Percentiles rank a stretch among this genome's conserved stretches.
Evolutionary conservation across 306 rosid genomes (phyloP).

Genomic region (Begonia loranthoides): DNA sequence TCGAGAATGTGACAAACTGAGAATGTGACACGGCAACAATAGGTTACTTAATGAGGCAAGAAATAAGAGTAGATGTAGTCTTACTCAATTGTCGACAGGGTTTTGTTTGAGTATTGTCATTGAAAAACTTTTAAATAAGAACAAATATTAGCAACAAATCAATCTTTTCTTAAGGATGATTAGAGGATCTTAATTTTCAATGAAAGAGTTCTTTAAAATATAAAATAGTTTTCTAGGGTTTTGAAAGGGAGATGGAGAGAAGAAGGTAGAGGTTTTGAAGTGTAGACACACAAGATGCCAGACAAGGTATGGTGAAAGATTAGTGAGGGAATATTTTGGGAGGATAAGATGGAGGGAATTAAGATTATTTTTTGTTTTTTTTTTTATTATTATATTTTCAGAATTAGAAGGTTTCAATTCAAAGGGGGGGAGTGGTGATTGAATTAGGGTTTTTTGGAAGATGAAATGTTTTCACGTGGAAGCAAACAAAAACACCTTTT

Average conservation of each 20-base stretch:
- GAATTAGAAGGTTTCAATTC: conserved; percentile 21
- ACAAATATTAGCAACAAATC: too few relatives aligned
- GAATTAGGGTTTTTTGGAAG: conserved; percentile 19
- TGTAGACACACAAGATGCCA: conserved; percentile 25
- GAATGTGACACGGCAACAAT: too few relatives aligned
- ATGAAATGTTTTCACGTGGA: conserved; percentile 17
- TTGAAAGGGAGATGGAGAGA: conserved; percentile 11
- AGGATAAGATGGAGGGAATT: conserved; percentile 12
- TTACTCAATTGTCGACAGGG: too few relatives aligned
- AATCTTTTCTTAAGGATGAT: too few relatives aligned
- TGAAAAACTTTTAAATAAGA: too few relatives aligned
- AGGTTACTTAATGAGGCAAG: too few relatives aligned
- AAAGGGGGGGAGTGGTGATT: conserved; percentile 8
- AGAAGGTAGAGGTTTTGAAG: conserved; percentile 16
- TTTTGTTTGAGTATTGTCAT: too few relatives aligned
- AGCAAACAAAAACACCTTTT: conserved; percentile 36
- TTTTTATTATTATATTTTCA: too few relatives aligned
- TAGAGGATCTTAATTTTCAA: background rate
- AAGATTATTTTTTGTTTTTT: too few relatives aligned
- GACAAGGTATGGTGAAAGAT: conserved; percentile 29
- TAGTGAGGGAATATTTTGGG: conserved; percentile 30
- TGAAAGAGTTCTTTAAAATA: background rate
- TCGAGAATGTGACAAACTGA: too few relatives aligned
- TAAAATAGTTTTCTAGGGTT: conserved; percentile 28
- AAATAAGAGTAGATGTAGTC: too few relatives aligned